These are phyloP conservation scores for Dendrobium officinale DNA, from an alignment of 106 monocot genomes.

Conservation along the genomic window DNA sequence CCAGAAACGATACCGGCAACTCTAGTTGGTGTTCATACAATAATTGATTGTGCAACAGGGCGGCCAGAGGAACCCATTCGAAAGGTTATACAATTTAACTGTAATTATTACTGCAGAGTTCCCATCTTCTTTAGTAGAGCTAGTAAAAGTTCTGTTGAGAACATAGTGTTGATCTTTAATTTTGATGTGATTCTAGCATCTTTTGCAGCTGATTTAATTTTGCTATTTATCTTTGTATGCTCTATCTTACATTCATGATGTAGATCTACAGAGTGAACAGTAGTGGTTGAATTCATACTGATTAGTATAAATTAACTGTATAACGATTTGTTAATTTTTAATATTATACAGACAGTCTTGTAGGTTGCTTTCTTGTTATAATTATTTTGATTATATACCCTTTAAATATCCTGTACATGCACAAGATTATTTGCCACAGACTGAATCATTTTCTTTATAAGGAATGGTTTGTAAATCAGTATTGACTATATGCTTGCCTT, in stretches of 20 bases:
- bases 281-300: background rate
- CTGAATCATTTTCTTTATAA: background rate
- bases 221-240: background rate
- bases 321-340: background rate
- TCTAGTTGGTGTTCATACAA: constrained; percentile 87
- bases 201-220: background rate
- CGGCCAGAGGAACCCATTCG: constrained; percentile 95
- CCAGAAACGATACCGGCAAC: constrained; percentile 97
- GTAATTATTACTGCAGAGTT: background rate
- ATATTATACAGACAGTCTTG: background rate
- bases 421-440: background rate
- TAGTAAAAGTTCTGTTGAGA: background rate
- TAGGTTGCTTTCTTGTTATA: background rate
- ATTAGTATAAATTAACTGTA: background rate
- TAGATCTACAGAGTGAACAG: background rate
- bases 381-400: background rate
- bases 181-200: background rate
- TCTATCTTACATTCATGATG: background rate
- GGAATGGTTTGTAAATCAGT: background rate
- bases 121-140: background rate
- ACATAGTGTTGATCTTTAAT: background rate
- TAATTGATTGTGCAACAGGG: constrained; percentile 98
- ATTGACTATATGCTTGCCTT: background rate
- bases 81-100: constrained; percentile 33
- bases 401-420: too few species aligned